Conservation (phyloP, 345 rosid genomes). For the Cardamine resedifolia region DNA sequence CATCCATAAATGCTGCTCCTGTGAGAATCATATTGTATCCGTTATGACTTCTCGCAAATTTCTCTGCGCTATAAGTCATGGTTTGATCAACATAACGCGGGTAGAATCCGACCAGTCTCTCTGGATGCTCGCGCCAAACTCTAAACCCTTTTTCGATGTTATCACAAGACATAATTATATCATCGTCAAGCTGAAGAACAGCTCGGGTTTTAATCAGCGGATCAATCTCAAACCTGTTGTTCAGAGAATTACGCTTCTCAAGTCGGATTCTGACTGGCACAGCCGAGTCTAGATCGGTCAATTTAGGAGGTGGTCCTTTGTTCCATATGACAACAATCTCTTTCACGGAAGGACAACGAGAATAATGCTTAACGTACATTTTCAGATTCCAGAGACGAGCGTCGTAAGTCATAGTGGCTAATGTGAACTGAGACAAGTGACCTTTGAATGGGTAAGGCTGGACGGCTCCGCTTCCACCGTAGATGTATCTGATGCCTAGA, state of each 20-base stretch:
- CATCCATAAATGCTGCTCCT: slow-evolving; percentile 90
- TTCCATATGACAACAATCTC: slow-evolving; percentile 98
- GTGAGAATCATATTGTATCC: slow-evolving; percentile 95
- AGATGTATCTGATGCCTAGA: slow-evolving; percentile 55
- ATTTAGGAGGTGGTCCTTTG: slow-evolving; percentile 75
- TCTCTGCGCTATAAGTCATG: slow-evolving; percentile 74
- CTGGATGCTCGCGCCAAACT: slow-evolving; percentile 86
- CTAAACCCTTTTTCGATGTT: slow-evolving; percentile 80
- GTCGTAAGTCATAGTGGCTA: slow-evolving; percentile 90
- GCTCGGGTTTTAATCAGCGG: slow-evolving; percentile 66
- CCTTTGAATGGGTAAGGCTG: slow-evolving; percentile 65
- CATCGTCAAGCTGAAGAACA: slow-evolving; percentile 95
- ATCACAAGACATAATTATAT: slow-evolving; percentile 89
- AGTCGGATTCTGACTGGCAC: slow-evolving; percentile 89
- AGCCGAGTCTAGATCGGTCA: slow-evolving; percentile 66
- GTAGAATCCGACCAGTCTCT: slow-evolving; percentile 86
- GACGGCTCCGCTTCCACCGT: slow-evolving; percentile 84
- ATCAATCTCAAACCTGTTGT: slow-evolving; percentile 84
- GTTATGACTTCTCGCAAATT: slow-evolving; percentile 61
- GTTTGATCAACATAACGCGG: slow-evolving; percentile 64
- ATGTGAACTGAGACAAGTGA: slow-evolving; percentile 80
- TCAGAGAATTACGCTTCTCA: slow-evolving; percentile 69
- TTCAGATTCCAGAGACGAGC: slow-evolving; percentile 98
- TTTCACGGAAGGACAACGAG: slow-evolving; percentile 85
- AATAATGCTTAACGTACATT: slow-evolving; percentile 87